Evolutionary conservation across 2,329 filamentous ascomycete genomes (phyloP), one percentile per base, ranked within the genome.

Genomic region (Moelleriella libera): DNA sequence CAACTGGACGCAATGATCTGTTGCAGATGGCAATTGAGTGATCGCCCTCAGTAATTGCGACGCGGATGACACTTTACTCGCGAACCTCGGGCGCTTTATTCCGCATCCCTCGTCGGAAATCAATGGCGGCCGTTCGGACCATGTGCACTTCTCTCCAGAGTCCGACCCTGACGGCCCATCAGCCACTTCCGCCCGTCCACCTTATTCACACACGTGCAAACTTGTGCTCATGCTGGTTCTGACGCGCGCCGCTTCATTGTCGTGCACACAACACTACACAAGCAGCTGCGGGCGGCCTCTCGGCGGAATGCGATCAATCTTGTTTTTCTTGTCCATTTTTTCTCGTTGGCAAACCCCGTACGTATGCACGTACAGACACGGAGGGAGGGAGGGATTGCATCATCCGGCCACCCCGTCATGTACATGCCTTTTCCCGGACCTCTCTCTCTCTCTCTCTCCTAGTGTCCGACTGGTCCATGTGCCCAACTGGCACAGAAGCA

Each of bases 401-500:
- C 21, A 21, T 21, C 21, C 21, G 21, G 21, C 21, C 21, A 21
- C 21, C 21, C 21, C 21, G 21, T 21, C 21, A 21, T 39, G 34
- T 39, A 39, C 34, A 14, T 42, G 11, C 14, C n/a, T 42, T 42
- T 42, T 14, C 21, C 21, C 40, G 11, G 10, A 10, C 40, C 7
- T 42, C 9, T 7, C 4, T 10, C 40, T 14, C 7, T 10, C 40
- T 43, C n/a, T 43, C 31, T 37, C 44, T 48, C 44, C 40, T 45
- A 45, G 47, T 48, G 51, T 45, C 41, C 44, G 50, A 46, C 52
- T 48, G 47, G 51, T 45, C 43, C 44, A 49, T 47, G 52, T 48
- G 47, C 42, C 43, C 45, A 47, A 47, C 21, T 21, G 21, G 59
- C 58, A 57, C 58, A 60, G 58, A 57, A 57, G 56, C 55, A 55